Evolutionary conservation across 768 basidiomycete species (phyloP), one percentile per base, ranked within the genome.

Genomic region (Podaxis sp.): DNA sequence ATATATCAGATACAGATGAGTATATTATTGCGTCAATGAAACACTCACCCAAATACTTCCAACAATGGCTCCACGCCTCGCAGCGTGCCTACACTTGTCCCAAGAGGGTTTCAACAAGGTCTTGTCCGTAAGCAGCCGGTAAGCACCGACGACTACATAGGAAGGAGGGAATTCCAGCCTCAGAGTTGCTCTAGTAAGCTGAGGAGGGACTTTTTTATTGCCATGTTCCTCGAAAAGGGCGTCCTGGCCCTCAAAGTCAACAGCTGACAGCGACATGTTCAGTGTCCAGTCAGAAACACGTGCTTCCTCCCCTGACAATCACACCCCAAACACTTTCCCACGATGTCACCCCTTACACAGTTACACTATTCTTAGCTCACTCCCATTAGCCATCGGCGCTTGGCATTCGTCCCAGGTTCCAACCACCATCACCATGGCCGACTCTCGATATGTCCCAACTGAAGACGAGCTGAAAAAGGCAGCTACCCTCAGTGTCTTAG

Each of bases 21-120:
- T 40, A 55, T 27, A 46, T n/a, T 17, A 46, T 8, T 43, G 33
- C 2, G 33, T 33, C 33, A 33, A 33, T 25, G 40, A 22, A 13
- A 11, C 19, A 74, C 81, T 41, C 68, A 89, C 91, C 91, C 91
- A 94, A 36, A 83, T 72, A 0, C 81, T 70, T 0, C 89, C 94
- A 43, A 93, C 88, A 15, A 83, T 73, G 0, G 83, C 76, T 0
- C 95, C 94, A 19, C 94, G 77, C 52, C 80, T 70, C 1, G 84
- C 83, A 0, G 90, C 95, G 73, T 96, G 89, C 65, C 80, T 83
- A 71, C 93, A 91, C 75, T 93, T 95, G 69, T 90, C 77, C 92
- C 94, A 93, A 7, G 90, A 87, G 3, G 94, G 93, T 25, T 79
- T 75, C 63, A 85, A 87, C 37, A 96, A 76, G 13, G 74, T 74